Percentiles rank a stretch among this genome's conserved stretches.
Evolutionary conservation across 2,329 filamentous ascomycete genomes (phyloP).

Genomic region (Hypomyces perniciosus): DNA sequence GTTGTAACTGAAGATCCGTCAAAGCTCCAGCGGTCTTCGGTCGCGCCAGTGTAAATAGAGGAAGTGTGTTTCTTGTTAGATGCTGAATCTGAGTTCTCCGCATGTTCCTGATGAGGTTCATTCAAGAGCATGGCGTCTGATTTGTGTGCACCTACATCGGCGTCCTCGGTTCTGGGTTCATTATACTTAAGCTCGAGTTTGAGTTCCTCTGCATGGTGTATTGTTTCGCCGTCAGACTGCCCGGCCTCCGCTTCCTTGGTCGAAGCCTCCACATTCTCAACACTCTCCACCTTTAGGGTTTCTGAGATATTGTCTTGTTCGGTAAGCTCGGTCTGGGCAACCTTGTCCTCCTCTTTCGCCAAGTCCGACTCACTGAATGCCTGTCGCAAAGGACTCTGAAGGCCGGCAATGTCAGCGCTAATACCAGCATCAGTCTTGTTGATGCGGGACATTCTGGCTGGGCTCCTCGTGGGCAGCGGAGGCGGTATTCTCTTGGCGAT

Average conservation of each 20-base stretch:
- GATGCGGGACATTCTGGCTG: slow-evolving; percentile 53
- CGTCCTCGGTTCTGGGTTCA: not conserved
- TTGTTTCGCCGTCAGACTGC: not conserved
- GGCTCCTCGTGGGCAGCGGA: slow-evolving; percentile 70
- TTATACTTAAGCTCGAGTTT: not conserved
- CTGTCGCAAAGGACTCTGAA: slow-evolving; percentile 46
- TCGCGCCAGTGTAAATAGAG: slow-evolving; percentile 33
- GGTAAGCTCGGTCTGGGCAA: not conserved
- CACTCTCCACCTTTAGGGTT: not conserved
- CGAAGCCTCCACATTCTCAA: not conserved
- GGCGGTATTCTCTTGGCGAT: slow-evolving; percentile 78
- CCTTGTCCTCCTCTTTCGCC: slow-evolving; percentile 13
- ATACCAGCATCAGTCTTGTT: slow-evolving; percentile 43
- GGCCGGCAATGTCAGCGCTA: slow-evolving; percentile 50
- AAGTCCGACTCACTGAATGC: slow-evolving; percentile 37
- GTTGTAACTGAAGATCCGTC: slow-evolving; percentile 34
- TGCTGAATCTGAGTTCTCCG: slow-evolving; percentile 24
- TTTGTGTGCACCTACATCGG: not conserved
- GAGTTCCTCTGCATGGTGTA: not conserved
- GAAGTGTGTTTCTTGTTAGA: slow-evolving; percentile 30
- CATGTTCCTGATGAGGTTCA: slow-evolving; percentile 17
- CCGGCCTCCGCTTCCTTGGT: not conserved
- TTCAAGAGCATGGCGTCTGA: not conserved
- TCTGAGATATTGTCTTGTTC: not conserved
- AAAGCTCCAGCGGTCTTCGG: slow-evolving; percentile 32